Evolutionary conservation across 805 yeast species (phyloP).

Genomic region (Saccharomycopsis sp.): DNA sequence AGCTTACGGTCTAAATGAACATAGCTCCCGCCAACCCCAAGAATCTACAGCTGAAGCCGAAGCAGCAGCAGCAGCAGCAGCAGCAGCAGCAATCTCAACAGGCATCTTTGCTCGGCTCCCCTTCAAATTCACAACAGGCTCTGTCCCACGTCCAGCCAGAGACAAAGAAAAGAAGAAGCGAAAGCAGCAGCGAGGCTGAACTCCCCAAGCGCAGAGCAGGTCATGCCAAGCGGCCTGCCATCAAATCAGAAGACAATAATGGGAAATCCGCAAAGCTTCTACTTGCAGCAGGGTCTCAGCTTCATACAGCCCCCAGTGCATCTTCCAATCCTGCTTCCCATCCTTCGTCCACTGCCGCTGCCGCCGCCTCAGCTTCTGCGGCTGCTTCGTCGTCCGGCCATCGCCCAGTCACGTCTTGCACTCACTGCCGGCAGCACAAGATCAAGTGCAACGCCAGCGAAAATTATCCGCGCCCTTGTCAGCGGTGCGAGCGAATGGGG

Average conservation of each 20-base stretch:
- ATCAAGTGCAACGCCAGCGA: conserved; percentile 88
- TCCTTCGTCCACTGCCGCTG: too few species aligned
- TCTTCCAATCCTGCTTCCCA: too few species aligned
- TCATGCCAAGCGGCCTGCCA: too few species aligned
- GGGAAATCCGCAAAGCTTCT: not conserved
- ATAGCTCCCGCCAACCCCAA: conserved; percentile 13
- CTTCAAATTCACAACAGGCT: too few species aligned
- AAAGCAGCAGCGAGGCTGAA: too few species aligned
- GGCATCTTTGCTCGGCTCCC: not conserved
- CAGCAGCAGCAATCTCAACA: not conserved
- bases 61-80: conserved; percentile 4
- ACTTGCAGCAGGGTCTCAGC: not conserved
- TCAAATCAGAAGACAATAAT: too few species aligned
- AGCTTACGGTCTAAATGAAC: too few species aligned
- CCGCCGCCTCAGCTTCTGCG: too few species aligned
- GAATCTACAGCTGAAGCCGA: not conserved
- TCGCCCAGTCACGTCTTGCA: conserved; percentile 86
- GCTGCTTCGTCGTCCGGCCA: too few species aligned
- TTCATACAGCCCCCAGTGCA: too few species aligned
- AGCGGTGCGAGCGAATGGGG: conserved; percentile 72
- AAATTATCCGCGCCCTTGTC: conserved; percentile 72
- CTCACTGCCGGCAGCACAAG: conserved; percentile 91
- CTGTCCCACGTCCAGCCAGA: too few species aligned
- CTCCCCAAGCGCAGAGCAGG: too few species aligned
- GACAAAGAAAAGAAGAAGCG: not conserved